phyloP scores from a whole-genome alignment of 2,329 filamentous ascomycete genomes.

The Rhytidhysteron rufulum region DNA sequence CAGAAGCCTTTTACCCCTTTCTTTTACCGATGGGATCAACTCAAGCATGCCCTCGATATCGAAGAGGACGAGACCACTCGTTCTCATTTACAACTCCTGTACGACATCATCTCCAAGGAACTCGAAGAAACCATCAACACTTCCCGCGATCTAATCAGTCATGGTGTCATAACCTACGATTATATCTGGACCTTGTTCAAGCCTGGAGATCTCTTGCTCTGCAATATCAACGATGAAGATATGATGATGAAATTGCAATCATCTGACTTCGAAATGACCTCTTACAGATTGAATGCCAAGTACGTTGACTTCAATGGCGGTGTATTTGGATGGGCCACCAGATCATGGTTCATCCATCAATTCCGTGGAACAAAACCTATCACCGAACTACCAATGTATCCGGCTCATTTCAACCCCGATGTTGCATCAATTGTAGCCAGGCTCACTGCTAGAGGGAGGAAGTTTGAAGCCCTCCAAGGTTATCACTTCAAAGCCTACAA shows the following conservation, averaged over 20 bases:
- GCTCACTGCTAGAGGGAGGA: slow-evolving; percentile 14
- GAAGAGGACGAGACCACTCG: slow-evolving; percentile 22
- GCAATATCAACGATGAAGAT: slow-evolving; percentile 23
- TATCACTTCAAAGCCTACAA: slow-evolving; percentile 20
- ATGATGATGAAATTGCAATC: slow-evolving; percentile 14
- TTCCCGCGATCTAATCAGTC: slow-evolving; percentile 26
- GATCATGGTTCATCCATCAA: slow-evolving; percentile 9
- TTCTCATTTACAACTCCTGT: slow-evolving; percentile 32
- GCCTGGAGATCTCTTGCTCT: slow-evolving; percentile 18
- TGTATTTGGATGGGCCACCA: slow-evolving; percentile 16
- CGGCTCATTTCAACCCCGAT: slow-evolving; percentile 11
- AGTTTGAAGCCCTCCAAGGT: slow-evolving; percentile 18
- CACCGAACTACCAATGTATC: slow-evolving; percentile 14
- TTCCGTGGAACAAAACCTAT: slow-evolving; percentile 18
- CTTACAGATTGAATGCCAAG: slow-evolving; percentile 11
- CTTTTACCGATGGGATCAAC: slow-evolving; percentile 30
- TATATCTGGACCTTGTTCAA: slow-evolving; percentile 40
- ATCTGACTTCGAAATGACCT: slow-evolving; percentile 2
- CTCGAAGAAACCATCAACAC: slow-evolving; percentile 33
- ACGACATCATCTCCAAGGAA: slow-evolving; percentile 30
- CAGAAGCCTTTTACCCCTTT: slow-evolving; percentile 31
- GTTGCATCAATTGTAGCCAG: slow-evolving; percentile 11
- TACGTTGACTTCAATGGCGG: slow-evolving; percentile 22
- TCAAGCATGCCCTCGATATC: slow-evolving; percentile 16
- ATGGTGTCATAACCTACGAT: slow-evolving; percentile 34